Percentiles rank a stretch among this genome's conserved stretches.
Evolutionary conservation across 495 filamentous ascomycete genomes (phyloP).

Genomic region (Aspergillus egyptiacus): DNA sequence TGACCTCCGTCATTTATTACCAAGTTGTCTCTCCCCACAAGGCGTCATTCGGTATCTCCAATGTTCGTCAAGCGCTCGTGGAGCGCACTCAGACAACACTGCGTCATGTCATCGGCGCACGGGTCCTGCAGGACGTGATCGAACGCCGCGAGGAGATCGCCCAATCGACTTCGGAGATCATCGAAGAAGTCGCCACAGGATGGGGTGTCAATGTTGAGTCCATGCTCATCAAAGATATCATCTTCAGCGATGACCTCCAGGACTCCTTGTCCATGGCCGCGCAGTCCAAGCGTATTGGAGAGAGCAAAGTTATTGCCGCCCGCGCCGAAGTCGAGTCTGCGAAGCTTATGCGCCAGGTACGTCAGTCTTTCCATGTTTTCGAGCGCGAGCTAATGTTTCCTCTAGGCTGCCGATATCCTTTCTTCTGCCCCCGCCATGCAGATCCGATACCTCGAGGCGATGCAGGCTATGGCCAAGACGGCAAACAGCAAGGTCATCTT

Average conservation of each 20-base stretch:
- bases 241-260: constrained; percentile 93
- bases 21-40: constrained; percentile 94
- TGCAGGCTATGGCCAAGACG: constrained; percentile 97
- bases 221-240: constrained; percentile 99
- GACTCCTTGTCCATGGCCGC: constrained; percentile 99
- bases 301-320: constrained; percentile 95
- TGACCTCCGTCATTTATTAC: constrained; percentile 99
- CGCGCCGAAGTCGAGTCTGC: constrained; percentile 95
- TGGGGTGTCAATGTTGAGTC: constrained; percentile 97
- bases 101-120: constrained; percentile 92
- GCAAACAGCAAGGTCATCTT: constrained; percentile 98
- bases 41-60: constrained; percentile 92
- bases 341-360: constrained; percentile 86
- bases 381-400: not conserved
- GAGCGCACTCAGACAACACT: constrained; percentile 98
- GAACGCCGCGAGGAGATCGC: constrained; percentile 98
- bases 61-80: constrained; percentile 88
- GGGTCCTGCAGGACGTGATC: constrained; percentile 96
- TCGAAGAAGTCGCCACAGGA: constrained; percentile 86
- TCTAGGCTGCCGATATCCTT: constrained; percentile 81
- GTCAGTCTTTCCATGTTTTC: not conserved
- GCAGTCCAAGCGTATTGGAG: constrained; percentile 97
- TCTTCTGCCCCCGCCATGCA: constrained; percentile 95
- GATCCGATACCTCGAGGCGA: constrained; percentile 97
- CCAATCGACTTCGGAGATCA: constrained; percentile 90